Conservation (phyloP, 2,329 filamentous ascomycete species). For the Leptographium radiaticola region DNA sequence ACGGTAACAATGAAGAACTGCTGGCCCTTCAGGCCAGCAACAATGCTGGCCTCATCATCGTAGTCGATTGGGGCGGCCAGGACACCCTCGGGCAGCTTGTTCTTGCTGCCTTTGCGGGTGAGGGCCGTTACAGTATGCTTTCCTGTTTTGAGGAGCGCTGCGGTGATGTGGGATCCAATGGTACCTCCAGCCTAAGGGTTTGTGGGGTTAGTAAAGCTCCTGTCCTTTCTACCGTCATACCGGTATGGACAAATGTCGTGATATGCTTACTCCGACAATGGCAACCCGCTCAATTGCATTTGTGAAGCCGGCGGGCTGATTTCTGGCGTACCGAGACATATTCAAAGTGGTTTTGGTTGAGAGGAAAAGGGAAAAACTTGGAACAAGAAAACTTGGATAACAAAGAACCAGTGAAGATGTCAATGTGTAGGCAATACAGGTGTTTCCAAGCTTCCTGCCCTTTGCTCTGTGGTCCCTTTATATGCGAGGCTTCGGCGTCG, state of each 20-base stretch:
- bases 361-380: not conserved
- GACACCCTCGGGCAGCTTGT: conserved; percentile 29
- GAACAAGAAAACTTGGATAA: not conserved
- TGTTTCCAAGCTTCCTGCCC: not conserved
- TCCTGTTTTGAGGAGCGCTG: conserved; percentile 29
- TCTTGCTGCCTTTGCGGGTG: conserved; percentile 25
- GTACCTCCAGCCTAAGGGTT: conserved; percentile 25
- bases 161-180: conserved; percentile 24
- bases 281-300: conserved; percentile 11
- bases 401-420: not conserved
- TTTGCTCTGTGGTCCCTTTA: not conserved
- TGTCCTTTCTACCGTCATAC: conserved; percentile 9
- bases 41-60: conserved; percentile 26
- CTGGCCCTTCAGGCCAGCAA: conserved; percentile 37
- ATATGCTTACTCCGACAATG: not conserved
- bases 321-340: conserved; percentile 9
- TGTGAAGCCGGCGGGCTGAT: conserved; percentile 12
- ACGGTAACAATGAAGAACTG: conserved; percentile 45
- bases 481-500: not conserved
- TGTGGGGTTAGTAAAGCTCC: not conserved
- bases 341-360: not conserved
- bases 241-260: not conserved
- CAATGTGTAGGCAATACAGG: too few relatives aligned
- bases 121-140: conserved; percentile 39
- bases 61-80: conserved; percentile 30